Evolutionary conservation across 1,139 yeast genomes (phyloP).

Genomic region (Taiozyma sp.): DNA sequence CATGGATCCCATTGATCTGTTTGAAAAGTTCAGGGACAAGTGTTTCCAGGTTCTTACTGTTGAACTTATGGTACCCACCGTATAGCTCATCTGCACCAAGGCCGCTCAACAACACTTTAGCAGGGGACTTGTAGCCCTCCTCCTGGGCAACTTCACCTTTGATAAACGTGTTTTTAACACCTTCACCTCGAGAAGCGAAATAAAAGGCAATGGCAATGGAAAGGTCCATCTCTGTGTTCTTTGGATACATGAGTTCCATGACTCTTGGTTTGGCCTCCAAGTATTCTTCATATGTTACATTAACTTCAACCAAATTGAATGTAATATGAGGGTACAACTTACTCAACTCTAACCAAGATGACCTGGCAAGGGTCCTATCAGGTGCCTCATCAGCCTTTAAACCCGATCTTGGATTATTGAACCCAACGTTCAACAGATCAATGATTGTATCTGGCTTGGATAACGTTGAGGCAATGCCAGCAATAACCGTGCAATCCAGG

Average conservation of each 20-base stretch:
- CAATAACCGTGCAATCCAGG: constrained; percentile 80
- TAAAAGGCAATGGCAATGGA: constrained; percentile 93
- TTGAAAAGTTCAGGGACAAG: constrained; percentile 50
- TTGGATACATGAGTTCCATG: constrained; percentile 67
- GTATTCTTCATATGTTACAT: constrained; percentile 69
- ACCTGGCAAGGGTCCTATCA: constrained; percentile 67
- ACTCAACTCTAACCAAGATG: constrained; percentile 51
- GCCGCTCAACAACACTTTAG: constrained; percentile 80
- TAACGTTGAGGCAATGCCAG: constrained; percentile 35
- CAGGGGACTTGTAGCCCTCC: constrained; percentile 38
- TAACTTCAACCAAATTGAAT: constrained; percentile 56
- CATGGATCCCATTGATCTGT: constrained; percentile 71
- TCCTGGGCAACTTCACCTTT: background rate
- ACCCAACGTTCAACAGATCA: constrained; percentile 91
- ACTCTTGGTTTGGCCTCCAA: constrained; percentile 47
- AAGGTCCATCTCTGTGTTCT: constrained; percentile 88
- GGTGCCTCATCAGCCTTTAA: constrained; percentile 63
- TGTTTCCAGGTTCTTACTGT: constrained; percentile 28
- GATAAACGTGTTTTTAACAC: constrained; percentile 18
- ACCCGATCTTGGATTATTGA: constrained; percentile 82
- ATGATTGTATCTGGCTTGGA: constrained; percentile 29
- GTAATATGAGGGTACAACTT: constrained; percentile 31
- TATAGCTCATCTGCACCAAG: constrained; percentile 96
- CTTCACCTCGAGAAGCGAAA: constrained; percentile 69
- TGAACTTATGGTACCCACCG: constrained; percentile 71